Conservation (phyloP, 768 basidiomycete genomes). For the Tricholomella constricta region DNA sequence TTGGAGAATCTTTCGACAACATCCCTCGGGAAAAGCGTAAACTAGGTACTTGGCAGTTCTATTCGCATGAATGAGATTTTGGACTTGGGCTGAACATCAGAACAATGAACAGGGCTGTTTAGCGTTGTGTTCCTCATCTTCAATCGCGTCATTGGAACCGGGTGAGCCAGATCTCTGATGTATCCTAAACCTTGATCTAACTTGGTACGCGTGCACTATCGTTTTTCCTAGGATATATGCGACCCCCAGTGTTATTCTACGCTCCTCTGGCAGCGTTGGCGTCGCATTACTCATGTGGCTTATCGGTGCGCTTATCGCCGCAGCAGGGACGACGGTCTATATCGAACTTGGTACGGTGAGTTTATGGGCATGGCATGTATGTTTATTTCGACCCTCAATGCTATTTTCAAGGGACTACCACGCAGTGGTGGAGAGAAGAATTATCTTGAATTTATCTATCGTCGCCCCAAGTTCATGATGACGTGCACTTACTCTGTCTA, state of each 20-base stretch:
- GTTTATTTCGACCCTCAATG: conserved; percentile 38
- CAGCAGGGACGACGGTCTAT: conserved; percentile 69
- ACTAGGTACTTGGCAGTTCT: conserved; percentile 7
- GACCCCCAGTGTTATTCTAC: conserved; percentile 67
- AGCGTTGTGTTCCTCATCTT: conserved; percentile 70
- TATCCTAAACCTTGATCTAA: neutral
- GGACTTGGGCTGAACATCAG: no score
- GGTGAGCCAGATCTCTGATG: conserved; percentile 38
- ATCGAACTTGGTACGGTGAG: conserved; percentile 75
- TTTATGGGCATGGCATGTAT: neutral
- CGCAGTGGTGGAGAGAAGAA: conserved; percentile 77
- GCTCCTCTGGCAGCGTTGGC: conserved; percentile 69
- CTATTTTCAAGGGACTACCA: conserved; percentile 57
- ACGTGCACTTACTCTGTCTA: conserved; percentile 64
- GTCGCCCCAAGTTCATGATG: conserved; percentile 58
- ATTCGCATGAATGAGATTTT: neutral
- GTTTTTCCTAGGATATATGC: conserved; percentile 60
- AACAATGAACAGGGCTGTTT: conserved; percentile 36
- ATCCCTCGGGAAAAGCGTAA: conserved; percentile 17
- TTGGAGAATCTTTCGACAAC: conserved; percentile 21
- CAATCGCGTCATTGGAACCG: conserved; percentile 75
- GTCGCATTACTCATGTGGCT: conserved; percentile 72
- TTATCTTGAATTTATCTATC: conserved; percentile 72
- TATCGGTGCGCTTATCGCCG: conserved; percentile 63
- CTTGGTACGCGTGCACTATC: neutral